Conservation (phyloP, 2,329 filamentous ascomycete species). For the Colletotrichum cuscutae region DNA sequence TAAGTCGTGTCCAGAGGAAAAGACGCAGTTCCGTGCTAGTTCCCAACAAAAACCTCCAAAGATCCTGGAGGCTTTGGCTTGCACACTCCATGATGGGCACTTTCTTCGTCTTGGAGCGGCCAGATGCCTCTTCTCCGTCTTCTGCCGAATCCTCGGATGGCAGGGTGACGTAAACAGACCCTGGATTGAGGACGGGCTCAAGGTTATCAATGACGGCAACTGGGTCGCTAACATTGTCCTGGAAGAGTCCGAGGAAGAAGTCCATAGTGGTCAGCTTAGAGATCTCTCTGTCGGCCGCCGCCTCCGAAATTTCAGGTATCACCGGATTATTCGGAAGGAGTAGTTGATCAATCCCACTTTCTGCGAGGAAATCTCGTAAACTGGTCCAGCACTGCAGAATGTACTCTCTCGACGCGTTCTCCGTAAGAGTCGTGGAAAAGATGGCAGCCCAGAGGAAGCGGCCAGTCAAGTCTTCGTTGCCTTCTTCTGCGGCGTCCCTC, state of each 20-base stretch:
- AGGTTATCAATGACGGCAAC: constrained; percentile 89
- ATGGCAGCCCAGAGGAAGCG: constrained; percentile 69
- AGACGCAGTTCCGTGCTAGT: constrained; percentile 86
- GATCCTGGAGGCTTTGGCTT: constrained; percentile 73
- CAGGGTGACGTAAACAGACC: constrained; percentile 57
- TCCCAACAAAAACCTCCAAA: constrained; percentile 85
- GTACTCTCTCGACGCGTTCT: constrained; percentile 65
- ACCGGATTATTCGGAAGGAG: constrained; percentile 84
- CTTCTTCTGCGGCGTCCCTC: constrained; percentile 46
- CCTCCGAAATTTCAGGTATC: constrained; percentile 86
- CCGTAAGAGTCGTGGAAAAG: constrained; percentile 61
- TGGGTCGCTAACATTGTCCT: constrained; percentile 82
- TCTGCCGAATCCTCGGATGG: constrained; percentile 35
- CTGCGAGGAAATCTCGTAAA: constrained; percentile 61
- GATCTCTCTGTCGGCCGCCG: constrained; percentile 89
- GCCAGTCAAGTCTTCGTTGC: constrained; percentile 54
- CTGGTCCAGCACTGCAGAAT: constrained; percentile 69
- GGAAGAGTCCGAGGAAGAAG: constrained; percentile 92
- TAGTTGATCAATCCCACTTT: constrained; percentile 56
- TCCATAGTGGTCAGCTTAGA: constrained; percentile 95
- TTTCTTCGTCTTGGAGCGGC: constrained; percentile 34
- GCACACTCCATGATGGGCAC: constrained; percentile 62
- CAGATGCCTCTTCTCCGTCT: constrained; percentile 31
- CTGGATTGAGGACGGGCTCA: constrained; percentile 88
- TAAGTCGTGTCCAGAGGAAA: constrained; percentile 90